phyloP scores from a whole-genome alignment of 140 eudicot genomes.

The Artemisia princeps region DNA sequence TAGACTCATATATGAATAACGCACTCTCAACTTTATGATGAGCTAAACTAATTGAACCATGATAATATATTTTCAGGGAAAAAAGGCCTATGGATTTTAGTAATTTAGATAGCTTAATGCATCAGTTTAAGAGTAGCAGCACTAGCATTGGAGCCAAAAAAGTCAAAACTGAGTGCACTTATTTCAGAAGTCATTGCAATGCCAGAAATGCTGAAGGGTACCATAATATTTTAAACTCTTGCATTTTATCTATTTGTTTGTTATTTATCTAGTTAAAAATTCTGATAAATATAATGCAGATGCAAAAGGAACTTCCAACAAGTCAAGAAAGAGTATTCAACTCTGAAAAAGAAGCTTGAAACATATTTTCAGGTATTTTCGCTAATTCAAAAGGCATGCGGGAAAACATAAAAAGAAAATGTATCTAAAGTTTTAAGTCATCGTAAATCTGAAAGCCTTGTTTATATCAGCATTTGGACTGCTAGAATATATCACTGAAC shows the following conservation, averaged over 20 bases:
- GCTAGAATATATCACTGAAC: not conserved
- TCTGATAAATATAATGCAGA: slow-evolving; percentile 33
- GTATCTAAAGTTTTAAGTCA: no score
- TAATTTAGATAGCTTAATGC: slow-evolving; percentile 66
- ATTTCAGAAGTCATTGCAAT: slow-evolving; percentile 64
- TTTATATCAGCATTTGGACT: not conserved
- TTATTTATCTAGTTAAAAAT: not conserved
- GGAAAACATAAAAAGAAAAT: no score
- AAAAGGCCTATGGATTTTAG: slow-evolving; percentile 58
- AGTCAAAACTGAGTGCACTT: slow-evolving; percentile 74
- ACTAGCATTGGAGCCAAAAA: slow-evolving; percentile 93
- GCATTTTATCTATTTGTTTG: not conserved
- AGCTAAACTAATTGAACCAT: not conserved
- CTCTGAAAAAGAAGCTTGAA: slow-evolving; percentile 72
- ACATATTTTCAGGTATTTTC: slow-evolving; percentile 69
- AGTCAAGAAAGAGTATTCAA: slow-evolving; percentile 70
- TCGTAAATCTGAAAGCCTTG: no score
- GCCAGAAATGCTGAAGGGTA: slow-evolving; percentile 75
- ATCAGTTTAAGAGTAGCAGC: slow-evolving; percentile 81
- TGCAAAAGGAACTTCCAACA: slow-evolving; percentile 79
- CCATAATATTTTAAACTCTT: not conserved
- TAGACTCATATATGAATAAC: not conserved
- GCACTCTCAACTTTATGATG: not conserved
- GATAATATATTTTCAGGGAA: slow-evolving; percentile 37
- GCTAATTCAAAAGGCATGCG: no score